Conservation (phyloP, 73 alveolate species). For the Paramecium sexaurelia region DNA sequence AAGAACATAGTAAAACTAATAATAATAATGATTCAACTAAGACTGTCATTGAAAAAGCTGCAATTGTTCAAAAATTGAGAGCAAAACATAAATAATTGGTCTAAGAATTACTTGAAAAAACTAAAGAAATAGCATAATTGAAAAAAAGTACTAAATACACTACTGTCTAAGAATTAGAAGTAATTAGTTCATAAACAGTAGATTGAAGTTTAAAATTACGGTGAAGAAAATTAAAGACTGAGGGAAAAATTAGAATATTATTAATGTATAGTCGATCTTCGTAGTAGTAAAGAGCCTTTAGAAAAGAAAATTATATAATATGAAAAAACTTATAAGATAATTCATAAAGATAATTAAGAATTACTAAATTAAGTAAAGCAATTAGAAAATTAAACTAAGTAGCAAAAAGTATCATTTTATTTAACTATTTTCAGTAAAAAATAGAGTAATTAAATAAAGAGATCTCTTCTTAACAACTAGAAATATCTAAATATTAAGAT, state of each 20-base stretch:
- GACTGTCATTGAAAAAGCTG: not conserved
- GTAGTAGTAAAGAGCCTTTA: not conserved
- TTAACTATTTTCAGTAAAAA: not conserved
- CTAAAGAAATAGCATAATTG: conserved; percentile 9
- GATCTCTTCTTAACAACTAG: not conserved
- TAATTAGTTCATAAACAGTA: not conserved
- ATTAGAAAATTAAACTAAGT: not conserved
- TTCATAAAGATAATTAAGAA: conserved; percentile 4
- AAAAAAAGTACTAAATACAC: conserved; percentile 20
- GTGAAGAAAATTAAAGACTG: conserved; percentile 6
- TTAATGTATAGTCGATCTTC: not conserved
- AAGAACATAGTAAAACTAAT: not conserved
- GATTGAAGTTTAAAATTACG: not conserved
- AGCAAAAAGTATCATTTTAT: not conserved
- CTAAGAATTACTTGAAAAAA: conserved; percentile 40
- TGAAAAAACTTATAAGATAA: not conserved
- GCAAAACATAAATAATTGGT: conserved; percentile 28
- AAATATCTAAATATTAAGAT: not conserved
- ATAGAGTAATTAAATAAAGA: not conserved
- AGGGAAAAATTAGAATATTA: not conserved
- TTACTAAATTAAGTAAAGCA: not conserved
- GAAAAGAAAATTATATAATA: not conserved
- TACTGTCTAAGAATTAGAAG: not conserved
- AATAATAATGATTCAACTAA: not conserved
- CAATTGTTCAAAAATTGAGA: not conserved